These are phyloP conservation scores for Tubosaeta brunneosetosa DNA, from an alignment of 768 basidiomycete species.

Conservation along the genomic window DNA sequence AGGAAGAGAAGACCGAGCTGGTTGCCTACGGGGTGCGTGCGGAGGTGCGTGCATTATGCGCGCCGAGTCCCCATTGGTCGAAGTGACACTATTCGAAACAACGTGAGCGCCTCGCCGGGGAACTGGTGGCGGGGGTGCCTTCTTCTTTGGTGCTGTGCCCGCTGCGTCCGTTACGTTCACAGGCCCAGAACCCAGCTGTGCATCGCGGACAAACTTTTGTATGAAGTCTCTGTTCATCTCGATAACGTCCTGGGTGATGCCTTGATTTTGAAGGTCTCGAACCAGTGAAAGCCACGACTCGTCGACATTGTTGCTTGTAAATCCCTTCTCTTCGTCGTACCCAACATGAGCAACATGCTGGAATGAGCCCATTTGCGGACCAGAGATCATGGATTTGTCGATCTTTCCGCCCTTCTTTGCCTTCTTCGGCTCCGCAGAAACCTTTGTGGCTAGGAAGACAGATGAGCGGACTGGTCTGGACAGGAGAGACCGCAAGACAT, in stretches of 20 bases:
- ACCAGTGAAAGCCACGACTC: slow-evolving; percentile 82
- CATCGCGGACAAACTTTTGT: slow-evolving; percentile 66
- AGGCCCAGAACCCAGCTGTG: slow-evolving; percentile 31
- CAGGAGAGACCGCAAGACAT: slow-evolving; percentile 12
- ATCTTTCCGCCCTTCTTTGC: slow-evolving; percentile 67
- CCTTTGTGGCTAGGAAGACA: slow-evolving; percentile 39
- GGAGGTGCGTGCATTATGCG: slow-evolving; percentile 20
- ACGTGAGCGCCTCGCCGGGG: slow-evolving; percentile 29
- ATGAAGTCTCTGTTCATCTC: slow-evolving; percentile 85
- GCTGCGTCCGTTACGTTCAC: slow-evolving; percentile 34
- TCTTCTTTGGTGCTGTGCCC: slow-evolving; percentile 41
- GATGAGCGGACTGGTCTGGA: slow-evolving; percentile 3
- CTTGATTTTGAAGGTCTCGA: slow-evolving; percentile 54
- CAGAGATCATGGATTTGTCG: slow-evolving; percentile 91
- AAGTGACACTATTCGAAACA: slow-evolving; percentile 22
- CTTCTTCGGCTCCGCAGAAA: slow-evolving; percentile 51
- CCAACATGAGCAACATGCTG: slow-evolving; percentile 95
- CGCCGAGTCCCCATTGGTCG: slow-evolving; percentile 19
- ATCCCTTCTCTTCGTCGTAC: slow-evolving; percentile 82
- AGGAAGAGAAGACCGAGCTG: slow-evolving; percentile 17
- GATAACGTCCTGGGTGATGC: slow-evolving; percentile 66
- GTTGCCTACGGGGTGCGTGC: slow-evolving; percentile 32
- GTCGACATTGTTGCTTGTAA: slow-evolving; percentile 83
- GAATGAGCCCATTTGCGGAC: slow-evolving; percentile 73
- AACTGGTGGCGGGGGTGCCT: slow-evolving; percentile 37